Percentiles rank a stretch among this genome's conserved stretches.
These are phyloP conservation scores for Lasiosphaeria miniovina DNA, from an alignment of 495 filamentous ascomycete genomes.

Conservation along the genomic window DNA sequence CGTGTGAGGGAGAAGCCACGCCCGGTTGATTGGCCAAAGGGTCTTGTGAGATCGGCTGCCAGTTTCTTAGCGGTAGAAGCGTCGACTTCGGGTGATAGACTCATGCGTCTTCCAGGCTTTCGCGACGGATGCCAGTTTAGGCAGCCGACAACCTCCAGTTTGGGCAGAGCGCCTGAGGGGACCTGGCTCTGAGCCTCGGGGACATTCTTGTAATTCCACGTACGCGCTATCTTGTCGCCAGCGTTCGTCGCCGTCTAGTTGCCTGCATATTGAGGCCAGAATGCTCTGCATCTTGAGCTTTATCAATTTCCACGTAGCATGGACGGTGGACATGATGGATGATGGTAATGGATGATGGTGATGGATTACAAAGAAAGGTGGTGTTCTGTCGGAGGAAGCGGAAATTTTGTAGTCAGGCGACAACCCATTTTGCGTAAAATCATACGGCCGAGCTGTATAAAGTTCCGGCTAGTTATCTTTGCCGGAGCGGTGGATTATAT, in stretches of 20 bases:
- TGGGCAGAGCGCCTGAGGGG: background rate
- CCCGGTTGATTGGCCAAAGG: constrained; percentile 2
- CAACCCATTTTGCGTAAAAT: too few relatives aligned
- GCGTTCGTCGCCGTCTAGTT: background rate
- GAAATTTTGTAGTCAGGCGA: too few relatives aligned
- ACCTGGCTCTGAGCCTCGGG: background rate
- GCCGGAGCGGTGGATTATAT: too few relatives aligned
- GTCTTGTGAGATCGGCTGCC: constrained; percentile 1
- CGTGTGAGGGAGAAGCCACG: background rate
- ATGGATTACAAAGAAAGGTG: too few relatives aligned
- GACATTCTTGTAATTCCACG: background rate
- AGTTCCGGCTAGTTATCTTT: too few relatives aligned
- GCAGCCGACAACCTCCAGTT: background rate
- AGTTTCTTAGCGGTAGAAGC: background rate
- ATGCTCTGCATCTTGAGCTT: background rate
- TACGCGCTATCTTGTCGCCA: background rate
- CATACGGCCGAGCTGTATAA: too few relatives aligned
- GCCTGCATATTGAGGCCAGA: background rate
- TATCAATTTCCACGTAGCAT: background rate
- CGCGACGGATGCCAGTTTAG: background rate
- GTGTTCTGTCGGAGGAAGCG: too few relatives aligned
- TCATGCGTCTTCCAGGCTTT: background rate
- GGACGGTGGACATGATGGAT: constrained; percentile 3
- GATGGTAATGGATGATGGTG: too few relatives aligned
- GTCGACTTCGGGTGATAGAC: background rate